Evolutionary conservation across 73 alveolate genomes (phyloP).

Genomic region (Paramecium tetraurelia): DNA sequence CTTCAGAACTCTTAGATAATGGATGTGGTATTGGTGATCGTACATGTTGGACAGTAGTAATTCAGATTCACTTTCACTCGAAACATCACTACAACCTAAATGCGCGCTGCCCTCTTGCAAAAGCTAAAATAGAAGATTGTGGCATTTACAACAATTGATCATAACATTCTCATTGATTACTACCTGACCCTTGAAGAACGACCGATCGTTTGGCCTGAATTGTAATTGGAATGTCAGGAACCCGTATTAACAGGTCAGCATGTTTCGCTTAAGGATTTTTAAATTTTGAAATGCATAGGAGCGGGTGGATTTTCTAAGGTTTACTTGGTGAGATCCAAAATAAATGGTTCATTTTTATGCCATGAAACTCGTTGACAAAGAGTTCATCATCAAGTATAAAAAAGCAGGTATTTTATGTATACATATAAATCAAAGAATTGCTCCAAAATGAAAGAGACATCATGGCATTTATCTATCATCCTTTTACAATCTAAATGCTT

Average conservation of each 20-base stretch:
- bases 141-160: not conserved
- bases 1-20: not conserved
- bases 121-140: not conserved
- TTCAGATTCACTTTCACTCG: not conserved
- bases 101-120: not conserved
- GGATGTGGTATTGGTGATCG: not conserved
- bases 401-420: conserved; percentile 53
- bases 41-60: not conserved
- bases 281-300: conserved; percentile 80
- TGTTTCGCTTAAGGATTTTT: conserved; percentile 44
- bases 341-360: conserved; percentile 86
- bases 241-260: not conserved
- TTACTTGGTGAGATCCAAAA: conserved; percentile 71
- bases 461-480: conserved; percentile 69
- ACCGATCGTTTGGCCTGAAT: conserved; percentile 11
- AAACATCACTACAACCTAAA: not conserved
- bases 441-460: conserved; percentile 67
- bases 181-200: conserved; percentile 55
- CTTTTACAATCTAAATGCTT: conserved; percentile 76
- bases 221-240: not conserved
- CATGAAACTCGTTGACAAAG: conserved; percentile 75
- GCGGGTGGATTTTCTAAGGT: conserved; percentile 88
- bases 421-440: conserved; percentile 45
- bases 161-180: conserved; percentile 28
- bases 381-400: conserved; percentile 66